Evolutionary conservation across 768 basidiomycete species (phyloP), one percentile per base, ranked within the genome.

Genomic region (Rhodotorula graminis): DNA sequence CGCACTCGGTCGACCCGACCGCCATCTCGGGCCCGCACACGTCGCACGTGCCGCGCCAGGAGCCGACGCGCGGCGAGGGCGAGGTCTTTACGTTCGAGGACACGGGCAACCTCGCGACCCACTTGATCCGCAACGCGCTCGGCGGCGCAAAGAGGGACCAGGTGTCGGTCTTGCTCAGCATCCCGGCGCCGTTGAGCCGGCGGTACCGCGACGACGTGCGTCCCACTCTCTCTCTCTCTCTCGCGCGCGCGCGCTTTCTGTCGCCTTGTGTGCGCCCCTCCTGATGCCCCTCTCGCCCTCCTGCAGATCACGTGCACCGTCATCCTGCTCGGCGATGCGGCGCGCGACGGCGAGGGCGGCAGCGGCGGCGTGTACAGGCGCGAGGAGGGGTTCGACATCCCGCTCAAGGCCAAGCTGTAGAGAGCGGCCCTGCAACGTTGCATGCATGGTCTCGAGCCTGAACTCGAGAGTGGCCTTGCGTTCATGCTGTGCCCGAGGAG

Each of bases 41-140:
- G 82, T 84, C 74, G 84, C 84, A 79, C 73, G 61, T 63, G 80
- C 75, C 61, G 80, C 81, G 64, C 77, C 80, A 55, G 83, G 83
- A 83, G 63, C 80, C 40, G 75, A 80, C 46, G 73, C 82, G 71
- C 16, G 69, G 67, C 7, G 71, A 75, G 53, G 72, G 72, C n/a
- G 62, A 70, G 55, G 71, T 65, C 46, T 78, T 64, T 57, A 64
- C 67, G 27, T 95, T 94, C 76, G 85, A 84, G 61, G 91, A 93
- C 77, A 52, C 50, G 50, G 87, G 88, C 27, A 90, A 92, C 76
- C 78, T 90, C 67, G 85, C 89, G 71, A 87, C 89, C 52, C 93
- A 94, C 81, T 82, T 95, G 27, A 91, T 94, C 69, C 62, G 78
- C 72, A 95, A 95, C 78, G 91, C 92, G n/a, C 87, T 93, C 70